Evolutionary conservation across 441 rosid species (phyloP), one percentile per base, ranked within the genome.

Genomic region (Erysimum cheiri): DNA sequence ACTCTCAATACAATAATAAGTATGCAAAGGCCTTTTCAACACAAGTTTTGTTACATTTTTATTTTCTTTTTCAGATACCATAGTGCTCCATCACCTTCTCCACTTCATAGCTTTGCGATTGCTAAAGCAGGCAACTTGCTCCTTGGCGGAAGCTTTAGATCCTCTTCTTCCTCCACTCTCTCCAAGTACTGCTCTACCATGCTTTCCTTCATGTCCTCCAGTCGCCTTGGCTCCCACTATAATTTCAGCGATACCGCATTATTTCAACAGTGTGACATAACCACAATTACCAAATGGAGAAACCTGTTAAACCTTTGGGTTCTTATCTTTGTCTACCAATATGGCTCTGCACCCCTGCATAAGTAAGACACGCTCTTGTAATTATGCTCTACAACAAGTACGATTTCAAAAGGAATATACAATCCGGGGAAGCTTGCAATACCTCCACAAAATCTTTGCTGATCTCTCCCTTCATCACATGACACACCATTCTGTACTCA

Each of bases 361-460:
- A 44, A 46, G 62, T n/a, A 75, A 15, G 35, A 11, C 8, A 56
- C 5, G 32, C 32, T 39, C 10, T 41, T 70, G 70, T 17, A 22
- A 63, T 56, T 17, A 35, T 2, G 13, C 24, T 58, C 49, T 49
- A 50, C 29, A 33, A 13, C 15, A 36, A 56, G 4, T 14, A 49
- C 15, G 47, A 36, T 59, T 65, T 40, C 26, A 66, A 9, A 40
- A 36, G 46, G 46, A 41, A 53, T 43, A 35, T 37, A 69, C 28
- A 37, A 15, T 44, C 33, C 22, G 19, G 64, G 24, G 63, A 33
- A 37, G 73, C 66, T 72, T 8, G 37, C 37, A 60, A 79, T 50
- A 89, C 98, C 98, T 91, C 96, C 8, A 88, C 67, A 64, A 90
- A 91, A 80, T 91, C 98, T 78, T 84, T 87, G 90, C 97, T 90